A percentile compares a stretch with the other conserved stretches of the same genome.
Evolutionary conservation across 208 protist species (phyloP).

Genomic region (Leishmania guyanensis): DNA sequence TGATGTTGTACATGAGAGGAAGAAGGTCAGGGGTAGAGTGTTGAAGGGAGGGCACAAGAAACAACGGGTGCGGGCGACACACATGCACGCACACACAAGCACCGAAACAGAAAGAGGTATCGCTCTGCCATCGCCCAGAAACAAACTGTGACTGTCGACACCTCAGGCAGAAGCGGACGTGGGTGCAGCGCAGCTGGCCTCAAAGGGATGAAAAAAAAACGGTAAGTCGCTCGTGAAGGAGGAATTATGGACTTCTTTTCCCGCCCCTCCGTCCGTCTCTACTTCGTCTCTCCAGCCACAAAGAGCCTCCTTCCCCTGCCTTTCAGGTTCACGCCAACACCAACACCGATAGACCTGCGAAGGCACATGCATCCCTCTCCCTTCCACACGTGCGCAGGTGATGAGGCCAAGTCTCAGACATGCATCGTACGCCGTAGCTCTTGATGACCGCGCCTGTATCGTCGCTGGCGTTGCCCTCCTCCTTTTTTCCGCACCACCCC

Average conservation of each 20-base stretch:
- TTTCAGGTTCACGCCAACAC: background rate
- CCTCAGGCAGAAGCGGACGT: background rate
- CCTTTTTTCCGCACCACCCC: background rate
- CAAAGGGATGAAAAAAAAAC: background rate
- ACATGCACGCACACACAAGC: background rate
- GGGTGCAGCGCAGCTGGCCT: background rate
- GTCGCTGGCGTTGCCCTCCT: conserved; percentile 11
- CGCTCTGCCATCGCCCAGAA: background rate
- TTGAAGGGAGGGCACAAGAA: background rate
- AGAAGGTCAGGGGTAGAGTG: background rate
- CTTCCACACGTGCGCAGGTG: background rate
- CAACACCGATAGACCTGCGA: background rate
- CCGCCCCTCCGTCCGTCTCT: background rate
- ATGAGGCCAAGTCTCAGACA: background rate
- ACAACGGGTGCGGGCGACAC: background rate
- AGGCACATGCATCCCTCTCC: background rate
- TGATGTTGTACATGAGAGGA: background rate
- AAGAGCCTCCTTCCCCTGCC: background rate
- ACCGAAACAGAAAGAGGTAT: background rate
- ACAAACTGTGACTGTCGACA: background rate
- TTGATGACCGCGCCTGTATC: conserved; percentile 45
- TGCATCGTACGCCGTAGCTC: conserved; percentile 37
- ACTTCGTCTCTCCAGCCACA: background rate
- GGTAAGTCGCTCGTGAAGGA: background rate
- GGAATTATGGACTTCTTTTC: background rate